Evolutionary conservation across 345 rosid genomes (phyloP).

Genomic region (Citrus maxima): DNA sequence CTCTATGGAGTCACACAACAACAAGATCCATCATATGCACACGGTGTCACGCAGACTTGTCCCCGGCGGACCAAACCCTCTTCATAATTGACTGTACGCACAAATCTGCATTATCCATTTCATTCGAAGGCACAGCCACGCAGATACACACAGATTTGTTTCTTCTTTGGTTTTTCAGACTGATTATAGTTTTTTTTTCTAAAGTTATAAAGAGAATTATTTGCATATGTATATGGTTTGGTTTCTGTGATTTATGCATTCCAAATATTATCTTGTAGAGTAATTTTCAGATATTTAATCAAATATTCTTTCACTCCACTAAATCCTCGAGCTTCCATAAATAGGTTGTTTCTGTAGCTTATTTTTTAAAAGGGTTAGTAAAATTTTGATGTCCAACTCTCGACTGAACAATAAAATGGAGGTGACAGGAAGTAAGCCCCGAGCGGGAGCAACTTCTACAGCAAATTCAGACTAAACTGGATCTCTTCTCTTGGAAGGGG

Average conservation of each 20-base stretch:
- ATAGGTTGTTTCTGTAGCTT: not conserved
- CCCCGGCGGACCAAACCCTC: constrained; percentile 44
- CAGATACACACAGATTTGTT: not conserved
- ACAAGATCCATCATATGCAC: constrained; percentile 3
- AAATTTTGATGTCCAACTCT: not conserved
- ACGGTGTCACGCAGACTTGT: constrained; percentile 34
- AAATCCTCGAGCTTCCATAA: not conserved
- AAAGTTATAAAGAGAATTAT: not conserved
- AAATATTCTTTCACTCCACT: not conserved
- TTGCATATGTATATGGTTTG: not conserved
- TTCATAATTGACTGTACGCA: constrained; percentile 35
- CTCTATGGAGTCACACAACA: constrained; percentile 12
- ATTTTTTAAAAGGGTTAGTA: not conserved
- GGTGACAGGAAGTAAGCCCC: too few species aligned
- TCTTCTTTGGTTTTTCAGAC: not conserved
- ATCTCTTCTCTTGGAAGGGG: too few species aligned
- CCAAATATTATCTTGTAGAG: not conserved
- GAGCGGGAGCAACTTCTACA: too few species aligned
- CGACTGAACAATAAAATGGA: too few species aligned
- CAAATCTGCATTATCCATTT: not conserved
- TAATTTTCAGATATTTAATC: not conserved
- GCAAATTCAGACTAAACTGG: too few species aligned
- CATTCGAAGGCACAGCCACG: not conserved
- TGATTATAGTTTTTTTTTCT: not conserved
- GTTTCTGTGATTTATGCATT: not conserved